These are phyloP conservation scores for Moesziomyces sp. DNA, from an alignment of 1,284 basidiomycete genomes.

Conservation along the genomic window DNA sequence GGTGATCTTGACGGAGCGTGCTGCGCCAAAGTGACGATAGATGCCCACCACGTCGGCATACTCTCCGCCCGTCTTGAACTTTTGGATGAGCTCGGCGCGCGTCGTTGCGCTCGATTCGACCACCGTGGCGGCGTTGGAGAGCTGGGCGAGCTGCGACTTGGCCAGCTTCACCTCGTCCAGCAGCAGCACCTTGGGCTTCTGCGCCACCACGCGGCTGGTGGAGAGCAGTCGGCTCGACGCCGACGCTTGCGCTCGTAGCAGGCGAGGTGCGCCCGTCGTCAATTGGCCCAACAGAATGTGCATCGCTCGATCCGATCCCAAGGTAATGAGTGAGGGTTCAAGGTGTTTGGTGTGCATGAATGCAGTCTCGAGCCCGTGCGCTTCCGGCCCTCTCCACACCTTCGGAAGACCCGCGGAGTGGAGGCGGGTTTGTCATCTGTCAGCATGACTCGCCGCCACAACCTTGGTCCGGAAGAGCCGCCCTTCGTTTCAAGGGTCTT, in stretches of 20 bases:
- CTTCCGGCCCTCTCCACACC: background rate
- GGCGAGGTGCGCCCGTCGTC: background rate
- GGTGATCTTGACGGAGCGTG: constrained; percentile 51
- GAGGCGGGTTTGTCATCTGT: constrained; percentile 8
- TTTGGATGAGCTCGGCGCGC: constrained; percentile 45
- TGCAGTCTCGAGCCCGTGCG: background rate
- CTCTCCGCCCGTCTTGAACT: constrained; percentile 42
- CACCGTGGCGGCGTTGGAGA: constrained; percentile 36
- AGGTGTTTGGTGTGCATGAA: too few relatives aligned
- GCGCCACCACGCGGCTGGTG: constrained; percentile 4
- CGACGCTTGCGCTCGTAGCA: background rate
- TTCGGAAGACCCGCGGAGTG: background rate
- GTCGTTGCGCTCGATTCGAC: constrained; percentile 32
- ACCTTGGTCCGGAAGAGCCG: too few relatives aligned
- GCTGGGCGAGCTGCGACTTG: constrained; percentile 39
- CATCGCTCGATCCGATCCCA: too few relatives aligned
- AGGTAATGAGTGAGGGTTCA: too few relatives aligned
- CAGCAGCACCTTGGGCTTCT: constrained; percentile 54
- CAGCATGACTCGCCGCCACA: constrained; percentile 19
- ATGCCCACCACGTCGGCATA: constrained; percentile 81
- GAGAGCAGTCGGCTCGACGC: constrained; percentile 8
- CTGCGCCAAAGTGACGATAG: constrained; percentile 77
- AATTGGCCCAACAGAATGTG: too few relatives aligned
- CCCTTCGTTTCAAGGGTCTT: constrained; percentile 7
- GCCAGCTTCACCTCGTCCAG: constrained; percentile 59